Conservation (phyloP, 139 green algal genomes). For the Chlorokybus atmophyticus region DNA sequence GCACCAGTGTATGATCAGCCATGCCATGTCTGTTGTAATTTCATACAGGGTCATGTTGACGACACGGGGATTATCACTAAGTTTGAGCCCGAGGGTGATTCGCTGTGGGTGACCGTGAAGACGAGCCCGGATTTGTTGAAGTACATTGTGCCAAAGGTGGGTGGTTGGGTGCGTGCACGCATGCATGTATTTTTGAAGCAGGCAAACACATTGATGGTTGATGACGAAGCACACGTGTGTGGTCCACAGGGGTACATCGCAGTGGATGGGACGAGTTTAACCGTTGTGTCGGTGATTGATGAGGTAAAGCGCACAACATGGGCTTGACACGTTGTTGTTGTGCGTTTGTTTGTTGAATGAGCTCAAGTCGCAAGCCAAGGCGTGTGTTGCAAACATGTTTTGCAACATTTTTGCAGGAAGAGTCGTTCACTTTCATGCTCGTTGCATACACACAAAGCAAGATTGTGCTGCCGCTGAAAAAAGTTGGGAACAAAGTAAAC, state of each 20-base stretch:
- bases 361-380: no score
- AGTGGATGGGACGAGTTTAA: constrained; percentile 27
- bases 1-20: no score
- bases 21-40: no score
- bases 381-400: background rate
- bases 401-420: constrained; percentile 2
- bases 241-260: constrained; percentile 25
- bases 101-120: constrained; percentile 23
- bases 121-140: constrained; percentile 10
- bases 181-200: no score
- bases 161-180: no score
- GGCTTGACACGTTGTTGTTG: no score
- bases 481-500: constrained; percentile 25
- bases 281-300: no score
- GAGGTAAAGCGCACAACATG: no score
- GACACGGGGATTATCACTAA: constrained; percentile 18
- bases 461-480: constrained; percentile 25
- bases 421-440: constrained; percentile 28
- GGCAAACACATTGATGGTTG: no score
- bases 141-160: constrained; percentile 30
- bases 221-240: no score
- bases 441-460: constrained; percentile 31
- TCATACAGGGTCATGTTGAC: constrained; percentile 24
- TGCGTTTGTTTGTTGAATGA: no score
- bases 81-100: constrained; percentile 21